These are phyloP conservation scores for Podaxis sp. DNA, from an alignment of 768 basidiomycete species.

Conservation along the genomic window DNA sequence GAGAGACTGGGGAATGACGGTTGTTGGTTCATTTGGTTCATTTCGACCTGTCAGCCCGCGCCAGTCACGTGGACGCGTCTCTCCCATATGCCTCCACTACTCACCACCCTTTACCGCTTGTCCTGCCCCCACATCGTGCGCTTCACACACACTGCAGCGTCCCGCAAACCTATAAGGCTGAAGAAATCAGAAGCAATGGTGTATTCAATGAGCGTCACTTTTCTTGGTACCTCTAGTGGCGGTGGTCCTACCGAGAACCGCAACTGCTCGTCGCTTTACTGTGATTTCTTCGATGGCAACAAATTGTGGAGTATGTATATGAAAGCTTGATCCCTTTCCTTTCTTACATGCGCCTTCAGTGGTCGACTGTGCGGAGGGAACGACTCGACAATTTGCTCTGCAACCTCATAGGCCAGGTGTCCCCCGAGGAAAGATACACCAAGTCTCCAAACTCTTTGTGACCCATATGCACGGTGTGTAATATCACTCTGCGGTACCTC, in stretches of 20 bases:
- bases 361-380: slow-evolving; percentile 86
- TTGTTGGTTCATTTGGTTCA: background rate
- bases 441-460: slow-evolving; percentile 70
- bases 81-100: slow-evolving; percentile 5
- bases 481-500: background rate
- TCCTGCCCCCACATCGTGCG: background rate
- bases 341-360: slow-evolving; percentile 41
- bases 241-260: slow-evolving; percentile 74
- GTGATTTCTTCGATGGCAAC: slow-evolving; percentile 53
- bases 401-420: slow-evolving; percentile 40
- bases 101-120: background rate
- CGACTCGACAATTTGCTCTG: slow-evolving; percentile 61
- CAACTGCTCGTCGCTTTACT: slow-evolving; percentile 74
- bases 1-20: slow-evolving; percentile 5
- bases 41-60: slow-evolving; percentile 23
- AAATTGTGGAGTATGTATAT: slow-evolving; percentile 64
- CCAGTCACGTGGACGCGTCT: slow-evolving; percentile 31
- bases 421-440: slow-evolving; percentile 39
- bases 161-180: background rate
- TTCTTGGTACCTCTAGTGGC: slow-evolving; percentile 76
- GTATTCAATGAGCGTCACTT: slow-evolving; percentile 54
- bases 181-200: slow-evolving; percentile 21
- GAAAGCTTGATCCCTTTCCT: slow-evolving; percentile 7
- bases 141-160: background rate
- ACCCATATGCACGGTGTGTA: slow-evolving; percentile 80